Evolutionary conservation across 306 rosid species (phyloP).

Genomic region (Cicer cuneatum): DNA sequence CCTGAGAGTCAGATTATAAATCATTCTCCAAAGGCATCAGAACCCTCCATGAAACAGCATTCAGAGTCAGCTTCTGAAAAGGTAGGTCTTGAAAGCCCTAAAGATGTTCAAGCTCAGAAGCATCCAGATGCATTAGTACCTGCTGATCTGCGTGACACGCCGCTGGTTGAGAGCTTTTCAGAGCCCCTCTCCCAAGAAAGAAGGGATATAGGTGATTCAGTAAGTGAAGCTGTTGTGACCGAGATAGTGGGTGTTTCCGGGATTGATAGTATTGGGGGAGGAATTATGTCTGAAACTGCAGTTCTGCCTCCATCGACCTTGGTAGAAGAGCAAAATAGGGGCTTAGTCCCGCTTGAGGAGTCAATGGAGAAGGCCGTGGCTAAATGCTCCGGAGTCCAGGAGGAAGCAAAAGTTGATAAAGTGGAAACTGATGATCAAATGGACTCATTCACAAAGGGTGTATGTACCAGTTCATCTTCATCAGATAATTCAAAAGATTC

Average conservation of each 20-base stretch:
- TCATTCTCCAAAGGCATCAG: slow-evolving; percentile 31
- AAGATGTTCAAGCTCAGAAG: slow-evolving; percentile 39
- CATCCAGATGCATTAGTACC: slow-evolving; percentile 41
- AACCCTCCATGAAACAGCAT: slow-evolving; percentile 24
- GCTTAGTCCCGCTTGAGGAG: slow-evolving; percentile 39
- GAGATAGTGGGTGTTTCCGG: slow-evolving; percentile 39
- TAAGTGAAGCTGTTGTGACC: slow-evolving; percentile 16
- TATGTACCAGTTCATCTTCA: not conserved
- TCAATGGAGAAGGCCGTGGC: slow-evolving; percentile 32
- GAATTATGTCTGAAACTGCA: slow-evolving; percentile 40
- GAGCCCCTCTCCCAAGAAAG: slow-evolving; percentile 34
- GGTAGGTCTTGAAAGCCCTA: slow-evolving; percentile 27
- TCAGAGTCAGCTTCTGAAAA: slow-evolving; percentile 39
- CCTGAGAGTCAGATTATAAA: slow-evolving; percentile 14
- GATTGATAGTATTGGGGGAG: slow-evolving; percentile 29
- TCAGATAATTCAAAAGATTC: slow-evolving; percentile 9
- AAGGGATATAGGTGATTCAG: slow-evolving; percentile 23
- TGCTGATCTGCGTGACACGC: slow-evolving; percentile 36
- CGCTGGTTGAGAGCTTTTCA: slow-evolving; percentile 34
- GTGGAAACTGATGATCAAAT: slow-evolving; percentile 41
- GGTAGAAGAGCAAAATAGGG: slow-evolving; percentile 37
- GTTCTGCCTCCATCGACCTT: slow-evolving; percentile 27
- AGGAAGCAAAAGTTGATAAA: slow-evolving; percentile 40
- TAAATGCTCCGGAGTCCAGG: slow-evolving; percentile 35
- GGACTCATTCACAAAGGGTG: slow-evolving; percentile 35